phyloP scores from a whole-genome alignment of 108 stramenopile species.

The Nitzschia sp. region DNA sequence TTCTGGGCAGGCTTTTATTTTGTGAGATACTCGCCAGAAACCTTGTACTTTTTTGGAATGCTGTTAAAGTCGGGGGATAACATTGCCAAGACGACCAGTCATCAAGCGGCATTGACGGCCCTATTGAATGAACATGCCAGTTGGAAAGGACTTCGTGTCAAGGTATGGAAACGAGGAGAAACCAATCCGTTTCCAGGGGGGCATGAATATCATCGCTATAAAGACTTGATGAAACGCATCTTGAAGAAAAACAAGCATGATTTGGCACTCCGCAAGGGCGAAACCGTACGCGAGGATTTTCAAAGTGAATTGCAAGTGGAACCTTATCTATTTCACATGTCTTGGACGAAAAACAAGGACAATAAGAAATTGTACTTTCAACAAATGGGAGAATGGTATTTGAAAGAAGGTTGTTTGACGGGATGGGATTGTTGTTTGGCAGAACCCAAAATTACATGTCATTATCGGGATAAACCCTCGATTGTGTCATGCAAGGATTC shows the following conservation, averaged over 20 bases:
- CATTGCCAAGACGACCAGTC: conserved; percentile 56
- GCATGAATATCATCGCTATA: conserved; percentile 43
- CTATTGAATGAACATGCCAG: conserved; percentile 63
- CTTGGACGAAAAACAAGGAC: conserved; percentile 79
- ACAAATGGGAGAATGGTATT: conserved; percentile 79
- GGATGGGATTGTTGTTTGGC: conserved; percentile 59
- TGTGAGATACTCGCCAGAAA: conserved; percentile 60
- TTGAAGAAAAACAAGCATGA: conserved; percentile 3
- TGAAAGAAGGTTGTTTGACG: conserved; percentile 48
- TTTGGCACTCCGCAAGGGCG: not conserved
- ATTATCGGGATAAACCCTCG: conserved; percentile 82
- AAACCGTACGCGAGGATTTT: not conserved
- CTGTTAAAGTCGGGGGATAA: conserved; percentile 62
- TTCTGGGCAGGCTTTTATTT: conserved; percentile 79
- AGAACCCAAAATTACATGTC: conserved; percentile 66
- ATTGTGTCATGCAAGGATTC: conserved; percentile 65
- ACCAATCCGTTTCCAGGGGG: conserved; percentile 49
- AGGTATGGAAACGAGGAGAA: conserved; percentile 53
- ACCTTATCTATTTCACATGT: conserved; percentile 56
- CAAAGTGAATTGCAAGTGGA: not conserved
- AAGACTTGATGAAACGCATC: conserved; percentile 34
- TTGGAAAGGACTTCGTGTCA: conserved; percentile 65
- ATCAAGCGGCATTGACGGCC: conserved; percentile 67
- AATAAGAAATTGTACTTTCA: conserved; percentile 73
- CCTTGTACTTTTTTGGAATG: conserved; percentile 53